Conservation (phyloP, 225 moss, liverwort and hornwort species). For the Asterella californica region DNA sequence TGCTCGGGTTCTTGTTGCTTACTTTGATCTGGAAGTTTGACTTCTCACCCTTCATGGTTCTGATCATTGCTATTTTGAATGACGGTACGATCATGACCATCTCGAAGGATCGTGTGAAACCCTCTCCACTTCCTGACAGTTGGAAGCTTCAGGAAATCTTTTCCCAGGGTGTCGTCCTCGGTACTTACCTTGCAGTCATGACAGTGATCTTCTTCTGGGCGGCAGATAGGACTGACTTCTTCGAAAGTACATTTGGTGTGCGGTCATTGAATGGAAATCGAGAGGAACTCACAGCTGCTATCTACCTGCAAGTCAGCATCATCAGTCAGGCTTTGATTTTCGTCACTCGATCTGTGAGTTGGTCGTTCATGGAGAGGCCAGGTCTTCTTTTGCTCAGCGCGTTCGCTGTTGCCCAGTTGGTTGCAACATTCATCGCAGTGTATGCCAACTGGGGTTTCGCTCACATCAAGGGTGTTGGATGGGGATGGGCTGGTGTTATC, state of each 20-base stretch:
- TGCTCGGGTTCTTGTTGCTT: neutral
- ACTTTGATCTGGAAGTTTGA: conserved; percentile 3
- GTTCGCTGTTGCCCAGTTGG: conserved; percentile 22
- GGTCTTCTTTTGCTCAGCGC: conserved; percentile 8
- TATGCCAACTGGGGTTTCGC: conserved; percentile 39
- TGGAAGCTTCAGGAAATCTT: neutral
- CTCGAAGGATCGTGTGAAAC: neutral
- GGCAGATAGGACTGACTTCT: neutral
- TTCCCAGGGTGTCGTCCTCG: neutral
- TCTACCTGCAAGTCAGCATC: conserved; percentile 14
- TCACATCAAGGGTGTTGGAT: conserved; percentile 28
- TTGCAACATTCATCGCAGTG: conserved; percentile 44
- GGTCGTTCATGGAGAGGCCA: conserved; percentile 21
- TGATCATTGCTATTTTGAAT: conserved; percentile 1
- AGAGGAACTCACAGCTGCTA: neutral
- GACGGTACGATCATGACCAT: conserved; percentile 5
- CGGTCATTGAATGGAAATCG: neutral
- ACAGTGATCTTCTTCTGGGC: neutral
- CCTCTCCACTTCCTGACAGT: conserved; percentile 1
- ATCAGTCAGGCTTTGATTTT: conserved; percentile 24
- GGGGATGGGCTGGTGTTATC: conserved; percentile 43
- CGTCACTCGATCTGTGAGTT: conserved; percentile 20
- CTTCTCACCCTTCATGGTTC: conserved; percentile 1
- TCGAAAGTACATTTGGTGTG: neutral
- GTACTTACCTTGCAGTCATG: neutral